A percentile compares a stretch with the other conserved stretches of the same genome.
Conservation (phyloP, 2,329 filamentous ascomycete species). For the Monilinia polystroma region DNA sequence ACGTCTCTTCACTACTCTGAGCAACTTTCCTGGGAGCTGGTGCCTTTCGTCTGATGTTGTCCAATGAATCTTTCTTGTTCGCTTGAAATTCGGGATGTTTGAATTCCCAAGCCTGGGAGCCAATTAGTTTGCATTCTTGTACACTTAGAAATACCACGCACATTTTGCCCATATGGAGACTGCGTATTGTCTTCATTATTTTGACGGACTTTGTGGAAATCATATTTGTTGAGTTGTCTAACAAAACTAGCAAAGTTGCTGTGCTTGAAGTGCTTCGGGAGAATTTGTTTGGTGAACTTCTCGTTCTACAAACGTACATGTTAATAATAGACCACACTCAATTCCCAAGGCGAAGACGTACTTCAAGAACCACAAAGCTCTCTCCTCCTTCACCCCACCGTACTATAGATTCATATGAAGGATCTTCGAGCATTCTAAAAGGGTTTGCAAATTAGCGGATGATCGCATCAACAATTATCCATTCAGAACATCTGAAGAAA, state of each 20-base stretch:
- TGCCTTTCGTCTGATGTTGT: conserved; percentile 94
- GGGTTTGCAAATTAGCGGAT: conserved; percentile 29
- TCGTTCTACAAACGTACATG: conserved; percentile 66
- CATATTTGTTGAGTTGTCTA: conserved; percentile 93
- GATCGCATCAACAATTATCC: conserved; percentile 38
- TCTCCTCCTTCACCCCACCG: conserved; percentile 94
- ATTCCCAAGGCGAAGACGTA: conserved; percentile 46
- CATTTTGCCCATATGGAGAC: conserved; percentile 77
- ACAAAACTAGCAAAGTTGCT: conserved; percentile 98
- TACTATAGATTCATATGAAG: conserved; percentile 86
- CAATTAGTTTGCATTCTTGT: conserved; percentile 35
- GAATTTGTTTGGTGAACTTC: conserved; percentile 94
- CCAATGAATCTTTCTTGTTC: conserved; percentile 92
- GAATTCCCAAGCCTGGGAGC: conserved; percentile 81
- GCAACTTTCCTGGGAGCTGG: conserved; percentile 79
- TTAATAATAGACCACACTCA: conserved; percentile 14
- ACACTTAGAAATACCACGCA: conserved; percentile 44
- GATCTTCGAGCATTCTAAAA: conserved; percentile 89
- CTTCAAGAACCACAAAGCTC: conserved; percentile 96
- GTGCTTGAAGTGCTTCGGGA: conserved; percentile 98
- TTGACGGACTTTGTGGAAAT: conserved; percentile 95
- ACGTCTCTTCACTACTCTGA: conserved; percentile 61
- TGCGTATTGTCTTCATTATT: conserved; percentile 83
- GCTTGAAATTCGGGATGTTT: conserved; percentile 95
- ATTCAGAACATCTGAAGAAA: not conserved